Evolutionary conservation across 2,329 filamentous ascomycete species (phyloP).

Genomic region (Clathrospora elynae): DNA sequence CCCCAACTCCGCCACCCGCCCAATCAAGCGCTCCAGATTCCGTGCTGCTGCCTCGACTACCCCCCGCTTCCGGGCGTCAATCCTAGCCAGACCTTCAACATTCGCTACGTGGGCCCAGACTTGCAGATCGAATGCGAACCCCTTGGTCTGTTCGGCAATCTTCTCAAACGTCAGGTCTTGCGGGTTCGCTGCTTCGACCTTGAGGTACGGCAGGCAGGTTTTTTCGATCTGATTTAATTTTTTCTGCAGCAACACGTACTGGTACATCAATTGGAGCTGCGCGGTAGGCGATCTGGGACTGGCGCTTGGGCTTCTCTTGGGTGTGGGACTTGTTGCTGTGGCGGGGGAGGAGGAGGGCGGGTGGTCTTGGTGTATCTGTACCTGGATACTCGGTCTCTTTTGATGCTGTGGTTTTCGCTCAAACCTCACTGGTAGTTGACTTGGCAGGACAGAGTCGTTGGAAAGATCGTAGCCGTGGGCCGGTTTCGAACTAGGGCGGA

Average conservation of each 20-base stretch:
- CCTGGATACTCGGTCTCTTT: slow-evolving; percentile 27
- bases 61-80: slow-evolving; percentile 19
- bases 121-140: slow-evolving; percentile 29
- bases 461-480: slow-evolving; percentile 12
- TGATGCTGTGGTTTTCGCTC: slow-evolving; percentile 10
- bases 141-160: slow-evolving; percentile 28
- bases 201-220: slow-evolving; percentile 21
- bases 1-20: slow-evolving; percentile 15
- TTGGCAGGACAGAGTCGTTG: slow-evolving; percentile 15
- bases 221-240: slow-evolving; percentile 22
- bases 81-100: slow-evolving; percentile 21
- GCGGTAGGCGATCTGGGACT: slow-evolving; percentile 25
- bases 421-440: slow-evolving; percentile 7
- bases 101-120: slow-evolving; percentile 30
- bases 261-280: slow-evolving; percentile 25
- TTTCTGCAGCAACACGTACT: slow-evolving; percentile 25
- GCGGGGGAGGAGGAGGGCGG: slow-evolving; percentile 1
- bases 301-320: slow-evolving; percentile 20
- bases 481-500: slow-evolving; percentile 14
- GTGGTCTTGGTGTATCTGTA: slow-evolving; percentile 30
- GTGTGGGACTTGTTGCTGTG: background rate
- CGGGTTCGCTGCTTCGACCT: slow-evolving; percentile 32
- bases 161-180: slow-evolving; percentile 33
- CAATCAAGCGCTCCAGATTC: slow-evolving; percentile 23
- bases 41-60: slow-evolving; percentile 23